Percentiles rank a stretch among this genome's conserved stretches.
These are phyloP conservation scores for Rosa persica DNA, from an alignment of 306 rosid genomes.

Conservation along the genomic window DNA sequence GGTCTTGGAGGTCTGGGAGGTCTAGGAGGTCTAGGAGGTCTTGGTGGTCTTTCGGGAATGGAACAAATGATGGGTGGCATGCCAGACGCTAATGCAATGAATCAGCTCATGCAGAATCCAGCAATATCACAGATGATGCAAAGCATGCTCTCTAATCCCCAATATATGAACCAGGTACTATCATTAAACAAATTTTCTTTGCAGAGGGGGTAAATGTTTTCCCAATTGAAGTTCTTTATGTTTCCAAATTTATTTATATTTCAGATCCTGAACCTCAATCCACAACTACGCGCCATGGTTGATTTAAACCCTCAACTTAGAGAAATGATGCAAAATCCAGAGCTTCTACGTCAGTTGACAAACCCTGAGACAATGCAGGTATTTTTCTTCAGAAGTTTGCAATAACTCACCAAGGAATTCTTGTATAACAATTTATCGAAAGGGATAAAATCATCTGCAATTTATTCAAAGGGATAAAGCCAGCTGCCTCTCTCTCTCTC, in stretches of 20 bases:
- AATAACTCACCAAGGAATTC: neutral
- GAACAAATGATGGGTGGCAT: conserved; percentile 40
- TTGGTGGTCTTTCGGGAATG: conserved; percentile 49
- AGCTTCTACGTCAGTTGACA: conserved; percentile 51
- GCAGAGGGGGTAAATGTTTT: neutral
- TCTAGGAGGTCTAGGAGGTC: conserved; percentile 43
- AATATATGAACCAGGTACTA: conserved; percentile 58
- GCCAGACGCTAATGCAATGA: conserved; percentile 43
- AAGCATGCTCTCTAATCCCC: conserved; percentile 60
- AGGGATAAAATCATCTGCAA: neutral
- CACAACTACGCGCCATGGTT: conserved; percentile 51
- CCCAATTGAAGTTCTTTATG: neutral
- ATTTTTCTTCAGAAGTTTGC: conserved; percentile 1
- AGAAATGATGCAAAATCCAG: conserved; percentile 71
- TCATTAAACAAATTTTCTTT: neutral
- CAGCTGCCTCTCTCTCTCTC: neutral
- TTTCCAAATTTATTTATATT: conserved; percentile 4
- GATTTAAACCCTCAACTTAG: conserved; percentile 58
- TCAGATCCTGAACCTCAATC: conserved; percentile 49
- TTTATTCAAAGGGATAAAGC: too few species aligned
- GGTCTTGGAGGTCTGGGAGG: conserved; percentile 43
- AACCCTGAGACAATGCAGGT: conserved; percentile 65
- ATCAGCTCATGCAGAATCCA: conserved; percentile 60
- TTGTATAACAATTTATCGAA: neutral
- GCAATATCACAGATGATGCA: conserved; percentile 65